Evolutionary conservation across 73 alveolate species (phyloP).

Genomic region (Tetrahymena malaccensis): DNA sequence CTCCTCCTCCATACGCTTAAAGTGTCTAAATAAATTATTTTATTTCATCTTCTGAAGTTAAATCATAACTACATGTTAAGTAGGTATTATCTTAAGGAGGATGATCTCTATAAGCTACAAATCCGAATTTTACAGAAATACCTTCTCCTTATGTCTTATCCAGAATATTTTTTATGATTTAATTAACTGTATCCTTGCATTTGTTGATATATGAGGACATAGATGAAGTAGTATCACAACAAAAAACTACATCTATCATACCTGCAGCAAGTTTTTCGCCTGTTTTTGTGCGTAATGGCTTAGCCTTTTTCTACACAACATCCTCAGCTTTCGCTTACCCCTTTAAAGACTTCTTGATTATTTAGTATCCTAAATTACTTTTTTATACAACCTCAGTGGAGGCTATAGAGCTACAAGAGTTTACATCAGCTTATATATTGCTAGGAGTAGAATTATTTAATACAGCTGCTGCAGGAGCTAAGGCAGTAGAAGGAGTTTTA

Average conservation of each 20-base stretch:
- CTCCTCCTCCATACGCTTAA: slow-evolving; percentile 62
- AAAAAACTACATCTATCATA: slow-evolving; percentile 57
- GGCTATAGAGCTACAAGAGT: not conserved
- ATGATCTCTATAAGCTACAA: slow-evolving; percentile 74
- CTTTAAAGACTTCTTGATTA: not conserved
- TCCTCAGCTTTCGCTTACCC: not conserved
- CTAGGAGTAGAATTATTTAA: not conserved
- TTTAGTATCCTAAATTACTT: not conserved
- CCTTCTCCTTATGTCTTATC: slow-evolving; percentile 34
- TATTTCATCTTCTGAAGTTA: slow-evolving; percentile 50
- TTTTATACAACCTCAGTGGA: not conserved
- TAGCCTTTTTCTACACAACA: not conserved
- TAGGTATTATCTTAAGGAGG: slow-evolving; percentile 56
- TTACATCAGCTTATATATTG: not conserved
- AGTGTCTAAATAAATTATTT: slow-evolving; percentile 45
- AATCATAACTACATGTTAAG: slow-evolving; percentile 50
- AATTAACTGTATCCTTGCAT: slow-evolving; percentile 46
- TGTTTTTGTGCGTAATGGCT: not conserved
- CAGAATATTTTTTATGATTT: slow-evolving; percentile 41
- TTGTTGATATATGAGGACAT: slow-evolving; percentile 57
- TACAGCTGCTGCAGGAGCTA: not conserved
- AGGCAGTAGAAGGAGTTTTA: no score
- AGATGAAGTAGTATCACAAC: slow-evolving; percentile 68
- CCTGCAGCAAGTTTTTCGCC: not conserved
- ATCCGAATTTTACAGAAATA: slow-evolving; percentile 50